Conservation (phyloP, 2,329 filamentous ascomycete species). For the Stenocarpella maydis region DNA sequence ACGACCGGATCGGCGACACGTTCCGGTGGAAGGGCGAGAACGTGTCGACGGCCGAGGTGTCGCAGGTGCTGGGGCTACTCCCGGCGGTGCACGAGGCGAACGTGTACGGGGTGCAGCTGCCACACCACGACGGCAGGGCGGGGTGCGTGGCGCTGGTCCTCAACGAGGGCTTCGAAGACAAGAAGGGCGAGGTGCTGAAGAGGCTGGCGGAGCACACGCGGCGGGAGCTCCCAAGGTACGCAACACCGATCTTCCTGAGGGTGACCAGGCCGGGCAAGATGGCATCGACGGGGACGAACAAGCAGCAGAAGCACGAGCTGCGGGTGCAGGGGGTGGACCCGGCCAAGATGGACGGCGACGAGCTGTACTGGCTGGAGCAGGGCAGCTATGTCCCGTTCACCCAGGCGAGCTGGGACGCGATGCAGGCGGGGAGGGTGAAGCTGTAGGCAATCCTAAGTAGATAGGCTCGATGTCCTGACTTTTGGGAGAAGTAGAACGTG, state of each 20-base stretch:
- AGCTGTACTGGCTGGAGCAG: slow-evolving; percentile 70
- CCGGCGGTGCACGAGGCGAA: slow-evolving; percentile 78
- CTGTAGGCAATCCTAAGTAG: slow-evolving; percentile 46
- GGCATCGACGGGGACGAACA: slow-evolving; percentile 83
- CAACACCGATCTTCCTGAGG: slow-evolving; percentile 80
- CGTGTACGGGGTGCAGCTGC: slow-evolving; percentile 83
- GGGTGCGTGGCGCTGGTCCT: slow-evolving; percentile 69
- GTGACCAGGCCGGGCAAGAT: slow-evolving; percentile 64
- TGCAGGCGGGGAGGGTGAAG: slow-evolving; percentile 75
- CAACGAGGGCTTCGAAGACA: slow-evolving; percentile 52
- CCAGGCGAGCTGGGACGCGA: slow-evolving; percentile 70
- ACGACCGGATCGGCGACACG: slow-evolving; percentile 81
- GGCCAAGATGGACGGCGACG: slow-evolving; percentile 55
- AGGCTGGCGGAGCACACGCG: slow-evolving; percentile 68
- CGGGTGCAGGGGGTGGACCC: slow-evolving; percentile 79
- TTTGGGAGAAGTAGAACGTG: too few species aligned
- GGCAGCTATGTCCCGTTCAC: slow-evolving; percentile 74
- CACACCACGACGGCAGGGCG: slow-evolving; percentile 82
- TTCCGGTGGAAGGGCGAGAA: slow-evolving; percentile 87
- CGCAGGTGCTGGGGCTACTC: slow-evolving; percentile 75
- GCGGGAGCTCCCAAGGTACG: slow-evolving; percentile 72
- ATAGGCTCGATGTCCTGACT: too few species aligned
- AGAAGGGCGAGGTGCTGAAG: slow-evolving; percentile 54
- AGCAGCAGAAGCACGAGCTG: slow-evolving; percentile 82
- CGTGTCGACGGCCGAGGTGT: slow-evolving; percentile 82